Evolutionary conservation across 148 eudicot species (phyloP).

Genomic region (Silene conica): DNA sequence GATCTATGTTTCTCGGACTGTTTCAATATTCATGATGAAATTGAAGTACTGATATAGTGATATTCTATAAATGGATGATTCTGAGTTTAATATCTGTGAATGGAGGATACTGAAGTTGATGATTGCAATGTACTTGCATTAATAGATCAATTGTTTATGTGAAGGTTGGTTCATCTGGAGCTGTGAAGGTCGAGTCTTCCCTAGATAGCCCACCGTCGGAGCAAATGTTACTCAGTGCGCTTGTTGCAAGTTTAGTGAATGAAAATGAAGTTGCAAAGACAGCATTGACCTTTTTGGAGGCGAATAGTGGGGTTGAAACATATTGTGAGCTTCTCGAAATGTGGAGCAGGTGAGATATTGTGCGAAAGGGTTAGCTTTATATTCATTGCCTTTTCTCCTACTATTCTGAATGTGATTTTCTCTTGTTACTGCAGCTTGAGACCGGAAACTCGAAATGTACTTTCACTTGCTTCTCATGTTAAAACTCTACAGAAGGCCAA

Average conservation of each 20-base stretch:
- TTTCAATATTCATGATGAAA: neutral
- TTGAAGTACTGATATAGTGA: neutral
- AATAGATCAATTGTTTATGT: conserved; percentile 14
- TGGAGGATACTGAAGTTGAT: neutral
- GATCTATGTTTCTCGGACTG: too few relatives aligned
- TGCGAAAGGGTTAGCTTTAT: too few relatives aligned
- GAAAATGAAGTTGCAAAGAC: conserved; percentile 46
- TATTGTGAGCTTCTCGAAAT: conserved; percentile 51
- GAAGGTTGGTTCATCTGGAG: conserved; percentile 35
- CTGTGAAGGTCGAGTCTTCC: conserved; percentile 50
- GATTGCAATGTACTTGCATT: neutral
- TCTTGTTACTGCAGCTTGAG: conserved; percentile 43
- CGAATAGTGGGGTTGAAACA: conserved; percentile 54
- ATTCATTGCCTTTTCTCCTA: too few relatives aligned
- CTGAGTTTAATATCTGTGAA: neutral
- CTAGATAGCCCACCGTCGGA: conserved; percentile 36
- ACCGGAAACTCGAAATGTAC: conserved; percentile 56
- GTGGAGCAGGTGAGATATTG: conserved; percentile 47
- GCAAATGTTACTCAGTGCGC: conserved; percentile 45
- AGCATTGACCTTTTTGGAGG: conserved; percentile 61
- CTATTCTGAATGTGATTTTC: neutral
- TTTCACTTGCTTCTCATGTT: conserved; percentile 56
- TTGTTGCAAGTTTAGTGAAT: conserved; percentile 49
- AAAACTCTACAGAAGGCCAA: conserved; percentile 57
- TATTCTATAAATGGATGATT: conserved; percentile 2